phyloP scores from a whole-genome alignment of 177 flowering plant species.

The Vitis hybrid region DNA sequence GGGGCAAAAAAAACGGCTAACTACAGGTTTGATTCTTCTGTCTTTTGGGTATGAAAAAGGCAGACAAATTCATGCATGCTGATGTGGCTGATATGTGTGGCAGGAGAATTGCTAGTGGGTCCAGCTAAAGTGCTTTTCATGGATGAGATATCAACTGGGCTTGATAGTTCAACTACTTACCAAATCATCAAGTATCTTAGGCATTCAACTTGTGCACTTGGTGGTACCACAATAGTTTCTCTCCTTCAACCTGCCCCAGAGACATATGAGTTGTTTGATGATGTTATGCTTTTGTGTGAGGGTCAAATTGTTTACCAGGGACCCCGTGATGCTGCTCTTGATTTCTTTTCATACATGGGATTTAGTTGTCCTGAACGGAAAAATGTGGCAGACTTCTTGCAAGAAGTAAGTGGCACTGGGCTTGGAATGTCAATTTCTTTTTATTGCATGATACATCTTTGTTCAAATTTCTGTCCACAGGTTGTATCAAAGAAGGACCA shows the following conservation, averaged over 20 bases:
- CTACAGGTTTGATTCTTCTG: constrained; percentile 60
- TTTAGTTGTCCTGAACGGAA: constrained; percentile 77
- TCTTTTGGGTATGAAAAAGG: background rate
- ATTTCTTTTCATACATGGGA: constrained; percentile 77
- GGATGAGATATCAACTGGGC: constrained; percentile 96
- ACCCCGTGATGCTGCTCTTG: constrained; percentile 64
- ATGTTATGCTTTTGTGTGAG: constrained; percentile 76
- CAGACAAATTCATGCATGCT: constrained; percentile 7
- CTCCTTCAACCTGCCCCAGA: constrained; percentile 92
- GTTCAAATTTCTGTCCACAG: constrained; percentile 32
- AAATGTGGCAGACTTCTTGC: constrained; percentile 91
- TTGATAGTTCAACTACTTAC: constrained; percentile 89
- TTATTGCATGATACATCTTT: background rate
- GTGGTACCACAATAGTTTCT: constrained; percentile 83
- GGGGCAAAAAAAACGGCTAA: constrained; percentile 97
- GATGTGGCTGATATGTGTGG: constrained; percentile 7
- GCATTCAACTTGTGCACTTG: constrained; percentile 74
- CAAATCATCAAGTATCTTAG: constrained; percentile 81
- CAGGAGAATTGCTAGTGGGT: constrained; percentile 89
- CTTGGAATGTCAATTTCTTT: constrained; percentile 3
- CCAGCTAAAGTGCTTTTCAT: constrained; percentile 86
- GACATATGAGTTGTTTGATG: constrained; percentile 88
- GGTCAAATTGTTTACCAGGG: constrained; percentile 90
- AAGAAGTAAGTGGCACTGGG: constrained; percentile 63
- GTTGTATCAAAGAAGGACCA: constrained; percentile 88